These are phyloP conservation scores for Amanita pseudoporphyria DNA, from an alignment of 768 basidiomycete species.

Conservation along the genomic window DNA sequence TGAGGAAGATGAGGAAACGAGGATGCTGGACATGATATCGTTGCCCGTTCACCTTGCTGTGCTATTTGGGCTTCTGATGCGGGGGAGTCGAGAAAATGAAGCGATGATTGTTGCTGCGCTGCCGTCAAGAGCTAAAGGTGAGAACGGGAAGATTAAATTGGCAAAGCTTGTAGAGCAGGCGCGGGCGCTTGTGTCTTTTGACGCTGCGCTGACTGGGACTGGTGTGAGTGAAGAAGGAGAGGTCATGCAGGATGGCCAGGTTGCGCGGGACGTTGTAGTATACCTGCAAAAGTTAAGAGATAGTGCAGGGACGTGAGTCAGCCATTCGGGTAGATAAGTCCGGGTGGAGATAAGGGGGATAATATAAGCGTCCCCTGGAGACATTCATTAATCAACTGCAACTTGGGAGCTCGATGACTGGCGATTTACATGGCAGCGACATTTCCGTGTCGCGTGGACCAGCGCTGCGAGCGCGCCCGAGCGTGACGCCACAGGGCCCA, in stretches of 20 bases:
- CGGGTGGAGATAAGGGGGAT: too few species aligned
- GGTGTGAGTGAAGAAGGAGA: slow-evolving; percentile 12
- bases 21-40: slow-evolving; percentile 36
- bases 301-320: neutral
- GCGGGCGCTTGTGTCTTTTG: slow-evolving; percentile 39
- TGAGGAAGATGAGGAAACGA: neutral
- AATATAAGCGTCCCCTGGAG: too few species aligned
- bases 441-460: too few species aligned
- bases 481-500: neutral
- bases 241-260: slow-evolving; percentile 28
- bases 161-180: slow-evolving; percentile 33
- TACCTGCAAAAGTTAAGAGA: slow-evolving; percentile 40
- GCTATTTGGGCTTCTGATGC: slow-evolving; percentile 50
- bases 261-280: slow-evolving; percentile 39
- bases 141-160: slow-evolving; percentile 19
- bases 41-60: slow-evolving; percentile 69
- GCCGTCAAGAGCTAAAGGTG: slow-evolving; percentile 8
- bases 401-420: too few species aligned
- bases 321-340: too few species aligned
- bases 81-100: slow-evolving; percentile 26
- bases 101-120: slow-evolving; percentile 22
- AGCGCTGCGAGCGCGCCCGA: neutral
- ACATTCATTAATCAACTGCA: too few species aligned
- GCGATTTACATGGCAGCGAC: too few species aligned
- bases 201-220: slow-evolving; percentile 18